Evolutionary conservation across 305 asterid genomes (phyloP).

Genomic region (Ajuga reptans): DNA sequence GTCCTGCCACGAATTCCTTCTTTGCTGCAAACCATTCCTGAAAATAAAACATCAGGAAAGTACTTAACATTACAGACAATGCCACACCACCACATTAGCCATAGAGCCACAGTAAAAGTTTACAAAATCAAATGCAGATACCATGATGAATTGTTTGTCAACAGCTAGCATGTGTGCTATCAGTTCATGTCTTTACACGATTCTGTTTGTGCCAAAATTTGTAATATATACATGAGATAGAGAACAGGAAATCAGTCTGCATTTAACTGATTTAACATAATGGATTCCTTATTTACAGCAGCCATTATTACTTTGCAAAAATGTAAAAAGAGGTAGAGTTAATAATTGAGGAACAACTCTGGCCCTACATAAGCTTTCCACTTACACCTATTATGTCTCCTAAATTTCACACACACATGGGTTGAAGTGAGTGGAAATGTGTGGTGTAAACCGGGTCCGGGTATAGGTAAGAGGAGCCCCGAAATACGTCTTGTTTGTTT

Average conservation of each 20-base stretch:
- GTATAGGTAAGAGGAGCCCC: too few relatives aligned
- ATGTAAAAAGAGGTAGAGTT: background rate
- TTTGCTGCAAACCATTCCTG: conserved; percentile 90
- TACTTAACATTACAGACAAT: too few relatives aligned
- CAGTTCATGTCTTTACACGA: too few relatives aligned
- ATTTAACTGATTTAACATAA: background rate
- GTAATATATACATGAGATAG: background rate
- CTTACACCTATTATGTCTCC: conserved; percentile 19
- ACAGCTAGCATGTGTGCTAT: too few relatives aligned
- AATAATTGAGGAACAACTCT: conserved; percentile 8
- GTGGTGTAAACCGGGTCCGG: too few relatives aligned
- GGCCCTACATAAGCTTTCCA: conserved; percentile 29
- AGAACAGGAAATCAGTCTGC: background rate
- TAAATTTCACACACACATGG: background rate
- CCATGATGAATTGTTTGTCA: background rate
- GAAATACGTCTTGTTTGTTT: too few relatives aligned
- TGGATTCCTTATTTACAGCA: conserved; percentile 4
- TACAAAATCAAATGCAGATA: background rate
- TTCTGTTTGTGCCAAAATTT: background rate
- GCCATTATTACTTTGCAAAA: conserved; percentile 11
- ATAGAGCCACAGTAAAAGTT: background rate
- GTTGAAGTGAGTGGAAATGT: background rate
- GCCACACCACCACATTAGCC: background rate
- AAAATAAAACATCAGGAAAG: conserved; percentile 9
- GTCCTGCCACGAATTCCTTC: conserved; percentile 96